Base-by-base conservation (phyloP, 1,284 basidiomycete species). In the Polyporus tsugae region DNA sequence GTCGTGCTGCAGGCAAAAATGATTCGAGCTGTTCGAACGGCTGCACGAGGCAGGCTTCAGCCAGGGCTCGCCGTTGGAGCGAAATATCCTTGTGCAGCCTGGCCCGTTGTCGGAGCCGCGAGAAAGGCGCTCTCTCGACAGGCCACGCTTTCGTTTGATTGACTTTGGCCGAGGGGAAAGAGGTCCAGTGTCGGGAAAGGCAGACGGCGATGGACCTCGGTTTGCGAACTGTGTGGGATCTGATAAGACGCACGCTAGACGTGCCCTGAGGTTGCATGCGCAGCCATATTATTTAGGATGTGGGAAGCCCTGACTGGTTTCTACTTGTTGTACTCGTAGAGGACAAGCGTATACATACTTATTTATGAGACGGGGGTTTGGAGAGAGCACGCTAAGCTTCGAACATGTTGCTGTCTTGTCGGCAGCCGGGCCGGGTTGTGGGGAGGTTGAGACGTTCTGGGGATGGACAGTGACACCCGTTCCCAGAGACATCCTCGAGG, bases 101-200 rank as follows among this genome's bases (percentile, higher is more conserved):
- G 86, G 85, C 0, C 84, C 84, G 9, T 73, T 86, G 46, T 77
- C 74, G 6, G 71, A 69, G 6, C 78, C 76, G 0, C 82, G 80
- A 36, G 33, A 41, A 7, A 1, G 61, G 66, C 52, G 73, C 67
- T 73, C 70, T 58, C 52, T 67, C 66, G 68, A 73, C 35, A 72
- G 70, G n/a, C 80, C 76, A 52, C 81, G 81, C 70, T 87, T 84
- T 74, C 80, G 85, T 25, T 72, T 87, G 70, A 86, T 87, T 65
- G 86, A 87, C 74, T 87, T 88, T 72, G 86, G 85, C 44, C 72
- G 78, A 17, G 70, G 39, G 9, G 39, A 39, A 13, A 4, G 2
- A 4, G 9, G 2, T 7, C 13, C 4, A 2, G 39, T 39, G 67
- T 13, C 39, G 13, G 1, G 39, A 13, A 13, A 39, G 29, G 29